Conservation (phyloP, 192 early-diverging fungal genomes). For the Gaertneriomyces semiglobifer region DNA sequence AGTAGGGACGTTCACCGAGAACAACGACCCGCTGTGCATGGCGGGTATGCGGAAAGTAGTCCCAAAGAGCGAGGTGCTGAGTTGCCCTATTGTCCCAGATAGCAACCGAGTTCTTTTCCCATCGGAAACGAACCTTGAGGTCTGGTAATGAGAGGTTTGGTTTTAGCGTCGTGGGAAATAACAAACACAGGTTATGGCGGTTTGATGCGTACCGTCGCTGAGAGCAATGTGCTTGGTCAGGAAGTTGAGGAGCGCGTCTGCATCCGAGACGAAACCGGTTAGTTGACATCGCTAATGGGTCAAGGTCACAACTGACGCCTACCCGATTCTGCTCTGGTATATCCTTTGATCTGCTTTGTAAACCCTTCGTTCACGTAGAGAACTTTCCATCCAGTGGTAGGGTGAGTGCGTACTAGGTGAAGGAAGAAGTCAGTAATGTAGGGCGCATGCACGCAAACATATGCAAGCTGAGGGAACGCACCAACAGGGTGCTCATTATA, state of each 20-base stretch:
- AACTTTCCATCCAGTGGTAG: constrained; percentile 66
- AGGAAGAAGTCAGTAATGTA: background rate
- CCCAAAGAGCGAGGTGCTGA: constrained; percentile 48
- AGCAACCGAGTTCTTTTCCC: constrained; percentile 54
- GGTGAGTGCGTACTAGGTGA: constrained; percentile 58
- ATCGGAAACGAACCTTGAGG: constrained; percentile 27
- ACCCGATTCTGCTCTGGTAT: constrained; percentile 50
- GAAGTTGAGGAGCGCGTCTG: constrained; percentile 51
- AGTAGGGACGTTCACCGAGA: constrained; percentile 42
- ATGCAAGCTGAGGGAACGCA: background rate
- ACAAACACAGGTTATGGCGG: background rate
- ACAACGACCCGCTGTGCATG: constrained; percentile 30
- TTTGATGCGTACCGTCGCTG: constrained; percentile 30
- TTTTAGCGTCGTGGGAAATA: background rate
- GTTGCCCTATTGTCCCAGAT: constrained; percentile 67
- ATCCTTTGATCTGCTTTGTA: constrained; percentile 53
- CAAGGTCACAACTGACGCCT: background rate
- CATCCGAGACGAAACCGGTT: background rate
- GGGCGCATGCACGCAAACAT: background rate
- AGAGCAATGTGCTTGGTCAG: constrained; percentile 52
- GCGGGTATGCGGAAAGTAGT: constrained; percentile 26
- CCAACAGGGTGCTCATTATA: constrained; percentile 17
- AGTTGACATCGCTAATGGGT: background rate
- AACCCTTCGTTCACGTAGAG: constrained; percentile 64
- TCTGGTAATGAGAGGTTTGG: constrained; percentile 2